These are phyloP conservation scores for Dothistroma pini DNA, from an alignment of 2,329 filamentous ascomycete genomes.

Conservation along the genomic window DNA sequence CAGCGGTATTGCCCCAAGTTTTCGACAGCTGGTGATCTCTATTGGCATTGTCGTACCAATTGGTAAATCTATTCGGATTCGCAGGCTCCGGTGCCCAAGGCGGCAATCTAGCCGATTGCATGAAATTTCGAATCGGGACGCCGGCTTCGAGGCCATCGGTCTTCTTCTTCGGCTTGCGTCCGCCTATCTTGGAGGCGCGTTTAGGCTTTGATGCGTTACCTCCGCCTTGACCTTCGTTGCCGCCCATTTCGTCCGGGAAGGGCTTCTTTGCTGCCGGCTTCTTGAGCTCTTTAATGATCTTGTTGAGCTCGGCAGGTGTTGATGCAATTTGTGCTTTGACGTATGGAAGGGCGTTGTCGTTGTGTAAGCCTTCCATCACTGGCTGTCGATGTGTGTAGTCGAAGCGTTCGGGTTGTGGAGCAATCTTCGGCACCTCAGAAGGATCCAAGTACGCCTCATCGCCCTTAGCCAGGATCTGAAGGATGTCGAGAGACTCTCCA, in stretches of 20 bases:
- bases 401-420: conserved; percentile 61
- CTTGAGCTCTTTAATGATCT: conserved; percentile 21
- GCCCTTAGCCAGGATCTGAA: conserved; percentile 70
- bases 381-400: conserved; percentile 67
- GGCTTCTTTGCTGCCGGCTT: conserved; percentile 6
- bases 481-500: conserved; percentile 84
- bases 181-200: conserved; percentile 6
- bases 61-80: neutral
- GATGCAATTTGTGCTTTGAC: conserved; percentile 80
- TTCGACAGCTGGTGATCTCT: conserved; percentile 2
- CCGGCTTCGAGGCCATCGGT: conserved; percentile 2
- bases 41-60: conserved; percentile 3
- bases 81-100: neutral
- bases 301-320: conserved; percentile 65
- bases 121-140: neutral
- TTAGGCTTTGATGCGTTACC: conserved; percentile 5
- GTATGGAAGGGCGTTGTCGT: conserved; percentile 47
- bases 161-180: conserved; percentile 1
- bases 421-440: conserved; percentile 52
- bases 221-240: conserved; percentile 3
- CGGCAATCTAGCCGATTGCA: neutral
- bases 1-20: conserved; percentile 9
- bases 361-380: conserved; percentile 68
- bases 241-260: conserved; percentile 8
- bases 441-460: conserved; percentile 65